Evolutionary conservation across 2,329 filamentous ascomycete species (phyloP), one percentile per base, ranked within the genome.

Genomic region (Dactylella cylindrospora): DNA sequence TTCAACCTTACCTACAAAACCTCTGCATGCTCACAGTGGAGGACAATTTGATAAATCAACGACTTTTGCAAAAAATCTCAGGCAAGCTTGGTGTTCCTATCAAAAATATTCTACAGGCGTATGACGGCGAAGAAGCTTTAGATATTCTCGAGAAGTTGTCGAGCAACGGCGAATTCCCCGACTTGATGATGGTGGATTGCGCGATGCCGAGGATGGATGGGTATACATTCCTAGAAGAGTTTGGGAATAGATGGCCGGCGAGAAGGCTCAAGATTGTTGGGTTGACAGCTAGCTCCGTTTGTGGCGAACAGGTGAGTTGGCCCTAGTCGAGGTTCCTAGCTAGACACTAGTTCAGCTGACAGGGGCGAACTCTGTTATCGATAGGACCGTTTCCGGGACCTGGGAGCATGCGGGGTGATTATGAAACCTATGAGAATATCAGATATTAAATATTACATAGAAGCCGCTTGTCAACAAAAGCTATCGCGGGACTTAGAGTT

Each of bases 401-500:
- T 47, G 10, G 55, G 55, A 5, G 55, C 35, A 5, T 19, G 8
- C 33, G 2, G 4, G 1, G 29, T 53, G 5, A 9, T 61, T 3
- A 0, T 1, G 1, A 61, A 61, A 17, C 55, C 55, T 6, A 2
- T 61, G n/a, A 38, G 23, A 20, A 26, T 17, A 10, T 6, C 29
- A 1, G 12, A 15, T 12, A 4, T 41, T 3, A 31, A 19, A 4
- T 1, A 10, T 2, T 19, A 50, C 5, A 5, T 59, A 2, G 55
- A 61, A 17, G 13, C 5, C 5, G 47, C 55, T 3, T 35, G 47
- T 6, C 47, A 12, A 3, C 3, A 47, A 8, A 61, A 49, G 23
- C 35, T 61, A 32, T 28, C 55, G 6, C 29, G 55, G 8, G 55
- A 61, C 10, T 41, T 61, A 15, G 47, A 61, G n/a, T 61, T 47